Base-by-base conservation (phyloP, 768 basidiomycete genomes). In the Pulveroboletus frians region DNA sequence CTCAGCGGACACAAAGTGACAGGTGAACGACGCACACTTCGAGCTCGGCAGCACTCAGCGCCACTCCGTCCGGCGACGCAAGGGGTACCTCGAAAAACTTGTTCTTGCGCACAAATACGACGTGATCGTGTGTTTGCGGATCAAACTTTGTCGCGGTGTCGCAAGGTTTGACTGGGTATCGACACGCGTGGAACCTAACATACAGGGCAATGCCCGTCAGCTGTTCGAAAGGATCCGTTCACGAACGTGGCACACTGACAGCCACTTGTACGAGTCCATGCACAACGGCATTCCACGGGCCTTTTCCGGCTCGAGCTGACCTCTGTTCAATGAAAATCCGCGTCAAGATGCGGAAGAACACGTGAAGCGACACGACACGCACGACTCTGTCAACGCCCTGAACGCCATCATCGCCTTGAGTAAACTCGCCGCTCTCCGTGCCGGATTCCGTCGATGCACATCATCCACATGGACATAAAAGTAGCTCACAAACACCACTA, bases 241-340 rank as follows among this genome's bases (percentile, higher is more conserved):
- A 7, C 7, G 34, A 18, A 36, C 17, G 4, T 5, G 5, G 15
- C 9, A 1, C 9, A 55, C 83, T 69, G 58, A 85, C 76, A 98
- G 76, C 85, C 92, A 95, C 66, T 92, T 85, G 78, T 95, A 96
- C n/a, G 91, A 91, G 0, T 74, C 75, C 91, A 95, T 96, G 69
- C 87, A 86, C 8, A 98, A 74, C 2, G 96, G 92, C 14, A 73
- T 73, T 20, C 79, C 83, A 48, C 79, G 78, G 20, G 86, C 78
- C 67, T 81, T 92, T 61, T 99, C 95, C 1, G 95, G 94, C 66
- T 92, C 91, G 20, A 98, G 77, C 39, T 77, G 73, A 51, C 85
- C 78, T 54, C 87, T 90, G 51, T 15, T 15, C 14, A 26, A 9
- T 15, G 15, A 11, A 15, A 13, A 34, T 20, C 20, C 7, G 14